These are phyloP conservation scores for Globisporangium canariense DNA, from an alignment of 352 stramenopile species.

Conservation along the genomic window DNA sequence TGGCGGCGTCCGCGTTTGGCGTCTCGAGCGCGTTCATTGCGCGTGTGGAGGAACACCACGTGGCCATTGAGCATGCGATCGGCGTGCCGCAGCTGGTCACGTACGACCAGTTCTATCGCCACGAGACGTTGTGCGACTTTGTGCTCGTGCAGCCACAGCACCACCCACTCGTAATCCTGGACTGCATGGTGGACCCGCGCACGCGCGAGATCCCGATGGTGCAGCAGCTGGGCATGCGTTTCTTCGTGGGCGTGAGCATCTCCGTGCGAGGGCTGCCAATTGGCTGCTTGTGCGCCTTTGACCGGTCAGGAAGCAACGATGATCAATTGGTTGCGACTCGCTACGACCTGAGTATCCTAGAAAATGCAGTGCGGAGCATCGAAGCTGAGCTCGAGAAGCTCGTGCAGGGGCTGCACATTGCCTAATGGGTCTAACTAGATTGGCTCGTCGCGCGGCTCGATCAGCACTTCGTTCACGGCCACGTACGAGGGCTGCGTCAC, in stretches of 20 bases:
- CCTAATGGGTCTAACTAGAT: slow-evolving; percentile 31
- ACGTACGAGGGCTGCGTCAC: slow-evolving; percentile 85
- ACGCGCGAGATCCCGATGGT: slow-evolving; percentile 57
- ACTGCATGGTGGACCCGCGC: slow-evolving; percentile 43
- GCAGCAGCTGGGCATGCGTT: slow-evolving; percentile 43
- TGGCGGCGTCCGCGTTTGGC: slow-evolving; percentile 39
- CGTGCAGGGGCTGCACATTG: slow-evolving; percentile 36
- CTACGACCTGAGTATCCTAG: slow-evolving; percentile 36
- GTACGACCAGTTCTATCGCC: slow-evolving; percentile 33
- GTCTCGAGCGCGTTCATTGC: slow-evolving; percentile 51
- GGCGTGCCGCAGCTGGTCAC: slow-evolving; percentile 28
- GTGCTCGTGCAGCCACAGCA: slow-evolving; percentile 42
- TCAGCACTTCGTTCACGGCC: slow-evolving; percentile 88
- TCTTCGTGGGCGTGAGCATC: slow-evolving; percentile 51
- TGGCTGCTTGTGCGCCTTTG: slow-evolving; percentile 54
- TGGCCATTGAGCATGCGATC: slow-evolving; percentile 49
- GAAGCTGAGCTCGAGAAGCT: slow-evolving; percentile 46
- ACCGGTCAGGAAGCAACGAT: slow-evolving; percentile 26
- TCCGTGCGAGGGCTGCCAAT: slow-evolving; percentile 49
- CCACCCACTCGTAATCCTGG: slow-evolving; percentile 40
- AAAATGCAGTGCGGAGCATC: slow-evolving; percentile 41
- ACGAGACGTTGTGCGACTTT: slow-evolving; percentile 55
- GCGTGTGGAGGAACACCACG: slow-evolving; percentile 41
- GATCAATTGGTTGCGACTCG: slow-evolving; percentile 8
- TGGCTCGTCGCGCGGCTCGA: slow-evolving; percentile 87